Evolutionary conservation across 2,329 filamentous ascomycete species (phyloP).

Genomic region (Leptographium procerum): DNA sequence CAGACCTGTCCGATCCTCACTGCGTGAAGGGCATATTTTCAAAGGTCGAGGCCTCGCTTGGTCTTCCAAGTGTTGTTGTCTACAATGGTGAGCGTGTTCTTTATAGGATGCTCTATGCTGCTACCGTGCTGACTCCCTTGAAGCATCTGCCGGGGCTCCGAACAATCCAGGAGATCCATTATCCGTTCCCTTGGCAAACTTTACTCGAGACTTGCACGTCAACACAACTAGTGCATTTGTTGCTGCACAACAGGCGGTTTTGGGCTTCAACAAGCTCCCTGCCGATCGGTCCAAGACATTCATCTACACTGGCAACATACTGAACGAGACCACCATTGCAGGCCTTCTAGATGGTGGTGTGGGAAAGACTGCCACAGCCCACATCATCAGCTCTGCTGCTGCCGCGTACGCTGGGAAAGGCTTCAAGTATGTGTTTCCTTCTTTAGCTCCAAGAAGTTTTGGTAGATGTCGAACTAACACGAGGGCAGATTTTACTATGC

Average conservation of each 20-base stretch:
- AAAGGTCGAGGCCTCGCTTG: background rate
- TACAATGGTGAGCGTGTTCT: background rate
- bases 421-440: background rate
- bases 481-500: background rate
- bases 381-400: background rate
- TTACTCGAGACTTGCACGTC: background rate
- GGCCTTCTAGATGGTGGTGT: background rate
- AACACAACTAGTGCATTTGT: background rate
- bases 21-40: background rate
- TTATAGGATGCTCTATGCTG: too few species aligned
- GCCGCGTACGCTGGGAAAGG: background rate
- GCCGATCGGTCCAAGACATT: background rate
- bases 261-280: background rate
- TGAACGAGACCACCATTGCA: background rate
- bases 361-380: background rate
- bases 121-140: too few species aligned
- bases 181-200: too few species aligned
- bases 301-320: background rate
- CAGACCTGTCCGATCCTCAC: background rate
- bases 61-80: background rate
- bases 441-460: background rate
- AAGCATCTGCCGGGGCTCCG: too few species aligned
- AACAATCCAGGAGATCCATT: too few species aligned
- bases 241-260: background rate
- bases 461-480: background rate